Evolutionary conservation across 164 flowering plant species (phyloP).

Genomic region (Malania oleifera): DNA sequence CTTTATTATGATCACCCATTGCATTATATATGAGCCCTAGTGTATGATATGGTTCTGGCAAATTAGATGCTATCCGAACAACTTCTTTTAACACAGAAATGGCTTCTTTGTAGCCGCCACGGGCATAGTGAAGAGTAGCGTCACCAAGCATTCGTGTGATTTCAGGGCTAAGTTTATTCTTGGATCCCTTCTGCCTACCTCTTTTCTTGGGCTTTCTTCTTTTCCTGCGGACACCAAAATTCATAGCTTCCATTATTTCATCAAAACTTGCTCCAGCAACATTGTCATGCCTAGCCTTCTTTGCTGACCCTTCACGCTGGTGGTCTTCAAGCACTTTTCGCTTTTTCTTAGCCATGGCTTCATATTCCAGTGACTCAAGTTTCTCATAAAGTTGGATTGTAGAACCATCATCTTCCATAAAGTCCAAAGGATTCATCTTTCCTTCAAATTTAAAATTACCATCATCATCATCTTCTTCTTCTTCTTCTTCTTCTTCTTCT

Average conservation of each 20-base stretch:
- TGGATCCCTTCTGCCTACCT: background rate
- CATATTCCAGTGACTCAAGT: constrained; percentile 58
- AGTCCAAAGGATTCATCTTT: constrained; percentile 53
- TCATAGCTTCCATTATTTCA: constrained; percentile 56
- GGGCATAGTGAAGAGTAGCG: background rate
- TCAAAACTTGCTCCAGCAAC: constrained; percentile 33
- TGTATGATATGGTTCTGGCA: background rate
- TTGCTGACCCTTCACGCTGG: constrained; percentile 32
- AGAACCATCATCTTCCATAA: constrained; percentile 35
- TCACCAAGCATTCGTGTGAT: constrained; percentile 1
- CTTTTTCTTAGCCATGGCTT: constrained; percentile 61
- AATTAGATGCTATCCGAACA: background rate
- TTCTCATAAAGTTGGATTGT: constrained; percentile 42
- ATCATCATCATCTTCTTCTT: constrained; percentile 28
- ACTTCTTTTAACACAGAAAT: background rate
- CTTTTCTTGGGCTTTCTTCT: constrained; percentile 28
- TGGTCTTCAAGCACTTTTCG: constrained; percentile 36
- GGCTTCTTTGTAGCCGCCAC: background rate
- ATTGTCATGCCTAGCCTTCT: constrained; percentile 48
- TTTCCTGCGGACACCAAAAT: constrained; percentile 33
- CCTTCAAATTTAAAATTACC: constrained; percentile 36
- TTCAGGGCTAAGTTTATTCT: background rate
- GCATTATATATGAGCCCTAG: constrained; percentile 1
- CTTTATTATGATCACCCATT: background rate
- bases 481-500: constrained; percentile 34